Base-by-base conservation (phyloP, 192 early-diverging fungal species). In the Coemansia sp. region DNA sequence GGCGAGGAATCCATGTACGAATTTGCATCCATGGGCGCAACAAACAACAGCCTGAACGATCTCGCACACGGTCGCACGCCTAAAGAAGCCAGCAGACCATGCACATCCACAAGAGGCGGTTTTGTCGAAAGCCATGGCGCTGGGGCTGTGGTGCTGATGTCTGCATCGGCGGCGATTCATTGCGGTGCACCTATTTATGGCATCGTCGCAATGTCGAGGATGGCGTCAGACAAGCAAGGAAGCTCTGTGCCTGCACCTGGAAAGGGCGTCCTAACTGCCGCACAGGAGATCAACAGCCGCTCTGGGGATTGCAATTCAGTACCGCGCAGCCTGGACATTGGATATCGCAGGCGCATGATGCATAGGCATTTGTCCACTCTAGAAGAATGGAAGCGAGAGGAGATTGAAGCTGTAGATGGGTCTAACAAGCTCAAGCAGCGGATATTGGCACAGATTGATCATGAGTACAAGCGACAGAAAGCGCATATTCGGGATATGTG, bases 1-100 rank as follows among this genome's bases (percentile, higher is more conserved):
- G 86, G 88, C 65, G 93, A 95, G 80, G 94, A 96, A 68, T 89
- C 91, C 33, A 90, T 90, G 9, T 89, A 92, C 66, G 94, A 96
- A 78, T 95, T 95, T 73, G 93, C 92, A 61, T 92, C 94, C 89
- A 95, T 96, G 94, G 95, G 93, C 84, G 93, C 94, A 26, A 95
- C 93, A 23, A 89, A 79, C 84, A 30, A 30, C 30, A 30, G 30
- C 30, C 30, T 30, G 3, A 30, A 30, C 30, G 30, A 30, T 3
- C 30, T 94, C 57, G 92, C 89, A 18, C 84, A 85, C 30, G 95
- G 95, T 41, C 90, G 95, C 64, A 90, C 91, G 16, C 95, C 95
- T 21, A 63, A 77, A 57, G 95, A 96, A 67, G 94, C 94, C 92
- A 94, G 88, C 76, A 90, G 95, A 33, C 95, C 95, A 53, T 89